Evolutionary conservation across 2,329 filamentous ascomycete genomes (phyloP).

Genomic region (Pseudogymnoascus sp.): DNA sequence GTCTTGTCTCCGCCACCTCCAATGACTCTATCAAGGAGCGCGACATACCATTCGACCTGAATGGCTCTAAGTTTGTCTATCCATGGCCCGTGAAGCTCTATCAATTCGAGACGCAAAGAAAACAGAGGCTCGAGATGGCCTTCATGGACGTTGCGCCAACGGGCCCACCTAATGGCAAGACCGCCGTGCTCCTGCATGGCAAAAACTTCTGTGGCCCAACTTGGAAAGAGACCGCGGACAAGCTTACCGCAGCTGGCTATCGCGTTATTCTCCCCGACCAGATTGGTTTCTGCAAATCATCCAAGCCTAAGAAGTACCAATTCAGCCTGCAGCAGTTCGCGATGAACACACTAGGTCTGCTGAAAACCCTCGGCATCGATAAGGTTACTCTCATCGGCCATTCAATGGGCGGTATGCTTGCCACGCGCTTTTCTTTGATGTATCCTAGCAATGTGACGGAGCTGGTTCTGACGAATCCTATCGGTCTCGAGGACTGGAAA

Average conservation of each 20-base stretch:
- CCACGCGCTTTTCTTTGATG: constrained; percentile 45
- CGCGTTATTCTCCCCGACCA: constrained; percentile 50
- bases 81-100: constrained; percentile 46
- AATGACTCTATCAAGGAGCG: constrained; percentile 25
- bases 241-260: constrained; percentile 40
- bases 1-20: background rate
- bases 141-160: constrained; percentile 48
- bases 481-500: constrained; percentile 27
- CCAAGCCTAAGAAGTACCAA: constrained; percentile 46
- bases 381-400: constrained; percentile 47
- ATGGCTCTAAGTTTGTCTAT: constrained; percentile 30
- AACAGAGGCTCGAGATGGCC: constrained; percentile 46
- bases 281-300: constrained; percentile 52
- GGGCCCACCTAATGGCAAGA: constrained; percentile 22
- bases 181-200: constrained; percentile 43
- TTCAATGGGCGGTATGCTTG: constrained; percentile 50
- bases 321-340: constrained; percentile 48
- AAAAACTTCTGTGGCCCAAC: constrained; percentile 52
- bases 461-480: constrained; percentile 45
- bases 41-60: background rate
- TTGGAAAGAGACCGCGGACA: constrained; percentile 43
- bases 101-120: constrained; percentile 41
- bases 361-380: constrained; percentile 39
- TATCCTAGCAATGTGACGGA: constrained; percentile 39
- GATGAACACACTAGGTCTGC: constrained; percentile 44